A percentile compares a stretch with the other conserved stretches of the same genome.
phyloP scores from a whole-genome alignment of 371 early-diverging fungal species.

The Apophysomyces ossiformis region DNA sequence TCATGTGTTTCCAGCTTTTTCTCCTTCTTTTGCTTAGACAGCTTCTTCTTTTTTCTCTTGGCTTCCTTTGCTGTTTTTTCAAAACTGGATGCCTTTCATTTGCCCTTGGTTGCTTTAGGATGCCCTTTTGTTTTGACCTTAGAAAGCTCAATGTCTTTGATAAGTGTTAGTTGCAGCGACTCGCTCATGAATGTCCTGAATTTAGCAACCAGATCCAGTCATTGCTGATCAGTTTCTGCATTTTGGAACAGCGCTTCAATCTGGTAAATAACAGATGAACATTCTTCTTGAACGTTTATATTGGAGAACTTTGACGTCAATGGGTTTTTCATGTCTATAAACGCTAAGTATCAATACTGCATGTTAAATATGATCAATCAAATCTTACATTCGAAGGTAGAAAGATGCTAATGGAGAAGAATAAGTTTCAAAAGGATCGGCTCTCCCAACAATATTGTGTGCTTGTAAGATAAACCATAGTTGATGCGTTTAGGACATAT shows the following conservation, averaged over 20 bases:
- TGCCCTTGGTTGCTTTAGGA: not conserved
- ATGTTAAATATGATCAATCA: not conserved
- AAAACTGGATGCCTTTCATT: not conserved
- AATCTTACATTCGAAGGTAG: not conserved
- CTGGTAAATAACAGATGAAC: not conserved
- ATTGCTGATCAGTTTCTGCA: conserved; percentile 1
- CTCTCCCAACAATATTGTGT: not conserved
- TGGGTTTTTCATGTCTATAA: not conserved
- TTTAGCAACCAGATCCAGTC: not conserved
- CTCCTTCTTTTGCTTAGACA: too few species aligned
- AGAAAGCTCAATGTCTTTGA: not conserved
- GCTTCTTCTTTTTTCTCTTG: conserved; percentile 1
- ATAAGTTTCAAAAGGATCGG: not conserved
- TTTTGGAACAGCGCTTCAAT: conserved; percentile 2
- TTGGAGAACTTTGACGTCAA: not conserved
- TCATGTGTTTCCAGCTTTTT: not conserved
- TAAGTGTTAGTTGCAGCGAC: not conserved
- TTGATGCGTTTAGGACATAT: not conserved
- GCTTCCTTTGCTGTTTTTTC: not conserved
- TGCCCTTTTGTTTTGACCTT: not conserved
- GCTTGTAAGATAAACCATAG: not conserved
- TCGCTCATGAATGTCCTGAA: not conserved
- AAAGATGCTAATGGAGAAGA: not conserved
- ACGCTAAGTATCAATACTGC: not conserved
- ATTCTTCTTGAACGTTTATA: not conserved